A percentile compares a stretch with the other conserved stretches of the same genome.
phyloP scores from a whole-genome alignment of 257 asterid genomes.

The Solanum medicagineum region DNA sequence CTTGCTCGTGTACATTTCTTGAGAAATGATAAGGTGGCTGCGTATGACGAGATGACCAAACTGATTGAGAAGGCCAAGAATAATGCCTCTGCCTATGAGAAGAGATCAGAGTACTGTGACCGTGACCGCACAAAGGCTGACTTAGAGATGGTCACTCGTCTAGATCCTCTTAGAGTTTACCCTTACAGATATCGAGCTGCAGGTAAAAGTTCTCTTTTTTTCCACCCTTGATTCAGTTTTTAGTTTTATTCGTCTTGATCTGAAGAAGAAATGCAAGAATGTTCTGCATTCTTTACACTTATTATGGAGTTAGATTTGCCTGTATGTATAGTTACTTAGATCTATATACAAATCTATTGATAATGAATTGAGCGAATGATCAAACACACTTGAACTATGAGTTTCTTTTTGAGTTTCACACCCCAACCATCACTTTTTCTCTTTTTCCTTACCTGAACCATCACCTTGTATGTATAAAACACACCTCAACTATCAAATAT shows the following conservation, averaged over 20 bases:
- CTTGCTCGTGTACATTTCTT: constrained; percentile 95
- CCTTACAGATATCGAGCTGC: constrained; percentile 99
- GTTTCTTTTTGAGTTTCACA: too few relatives aligned
- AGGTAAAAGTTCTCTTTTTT: constrained; percentile 33
- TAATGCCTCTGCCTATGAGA: constrained; percentile 92
- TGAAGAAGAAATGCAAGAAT: not conserved
- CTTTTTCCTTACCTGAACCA: too few relatives aligned
- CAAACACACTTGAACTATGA: too few relatives aligned
- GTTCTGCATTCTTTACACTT: not conserved
- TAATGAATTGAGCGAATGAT: not conserved
- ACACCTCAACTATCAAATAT: too few relatives aligned
- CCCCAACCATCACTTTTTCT: too few relatives aligned
- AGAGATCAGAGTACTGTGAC: constrained; percentile 92
- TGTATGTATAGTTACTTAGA: not conserved
- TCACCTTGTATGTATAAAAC: too few relatives aligned
- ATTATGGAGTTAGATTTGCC: not conserved
- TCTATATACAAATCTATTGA: not conserved
- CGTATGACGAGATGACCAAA: constrained; percentile 89
- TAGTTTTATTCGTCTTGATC: not conserved
- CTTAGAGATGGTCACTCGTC: constrained; percentile 80
- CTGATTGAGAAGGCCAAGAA: constrained; percentile 78
- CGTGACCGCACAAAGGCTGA: constrained; percentile 88
- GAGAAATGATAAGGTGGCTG: constrained; percentile 71
- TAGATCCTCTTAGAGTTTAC: constrained; percentile 91
- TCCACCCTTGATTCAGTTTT: not conserved